Evolutionary conservation across 192 early-diverging fungal genomes (phyloP).

Genomic region (Umbelopsis vinacea): DNA sequence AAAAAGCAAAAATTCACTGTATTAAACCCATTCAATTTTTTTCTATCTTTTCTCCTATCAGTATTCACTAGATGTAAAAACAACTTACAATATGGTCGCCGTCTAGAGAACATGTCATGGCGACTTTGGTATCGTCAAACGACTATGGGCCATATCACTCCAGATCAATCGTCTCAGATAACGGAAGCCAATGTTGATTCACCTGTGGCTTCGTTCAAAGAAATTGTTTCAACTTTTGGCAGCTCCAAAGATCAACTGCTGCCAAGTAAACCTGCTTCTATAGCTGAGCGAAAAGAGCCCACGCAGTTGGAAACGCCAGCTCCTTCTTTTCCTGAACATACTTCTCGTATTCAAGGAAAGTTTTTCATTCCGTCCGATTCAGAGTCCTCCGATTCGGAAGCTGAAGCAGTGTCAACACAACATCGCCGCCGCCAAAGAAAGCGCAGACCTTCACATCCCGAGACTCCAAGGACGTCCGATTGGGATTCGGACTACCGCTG

Average conservation of each 20-base stretch:
- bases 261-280: background rate
- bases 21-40: background rate
- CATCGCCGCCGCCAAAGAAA: background rate
- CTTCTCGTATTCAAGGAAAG: conserved; percentile 2
- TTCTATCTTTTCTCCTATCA: background rate
- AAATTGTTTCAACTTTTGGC: conserved; percentile 18
- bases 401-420: background rate
- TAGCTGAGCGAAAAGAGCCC: background rate
- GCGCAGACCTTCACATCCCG: background rate
- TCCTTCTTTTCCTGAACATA: background rate
- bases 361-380: conserved; percentile 19
- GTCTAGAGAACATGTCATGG: conserved; percentile 43
- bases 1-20: background rate
- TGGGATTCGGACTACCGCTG: conserved; percentile 22
- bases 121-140: conserved; percentile 42
- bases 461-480: conserved; percentile 2
- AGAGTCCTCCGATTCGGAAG: conserved; percentile 8
- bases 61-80: conserved; percentile 36
- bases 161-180: background rate
- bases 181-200: background rate
- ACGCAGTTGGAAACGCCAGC: background rate
- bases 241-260: conserved; percentile 2
- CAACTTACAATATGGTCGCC: conserved; percentile 31
- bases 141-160: background rate
- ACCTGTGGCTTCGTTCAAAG: conserved; percentile 16